Evolutionary conservation across 192 early-diverging fungal species (phyloP).

Genomic region (Linnemannia elongata): DNA sequence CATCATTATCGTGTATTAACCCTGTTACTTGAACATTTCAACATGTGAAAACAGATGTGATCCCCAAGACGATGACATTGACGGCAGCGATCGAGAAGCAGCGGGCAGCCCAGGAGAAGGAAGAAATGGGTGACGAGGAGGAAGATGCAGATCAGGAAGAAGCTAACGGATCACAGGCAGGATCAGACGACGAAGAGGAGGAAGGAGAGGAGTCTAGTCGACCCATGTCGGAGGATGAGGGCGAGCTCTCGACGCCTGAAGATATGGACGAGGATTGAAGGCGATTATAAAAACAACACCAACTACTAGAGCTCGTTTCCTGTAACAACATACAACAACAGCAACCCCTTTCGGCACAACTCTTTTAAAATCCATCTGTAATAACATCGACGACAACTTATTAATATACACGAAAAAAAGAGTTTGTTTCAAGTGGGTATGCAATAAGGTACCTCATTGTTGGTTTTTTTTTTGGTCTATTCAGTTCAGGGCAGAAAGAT

Average conservation of each 20-base stretch:
- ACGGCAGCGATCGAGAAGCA: conserved; percentile 58
- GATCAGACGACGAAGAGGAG: conserved; percentile 11
- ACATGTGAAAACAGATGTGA: conserved; percentile 31
- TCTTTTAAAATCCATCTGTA: not conserved
- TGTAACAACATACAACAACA: not conserved
- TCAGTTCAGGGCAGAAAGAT: not conserved
- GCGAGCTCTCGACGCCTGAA: conserved; percentile 33
- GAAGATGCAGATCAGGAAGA: conserved; percentile 52
- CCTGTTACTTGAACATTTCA: not conserved
- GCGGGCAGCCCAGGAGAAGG: conserved; percentile 50
- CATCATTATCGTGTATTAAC: too few relatives aligned
- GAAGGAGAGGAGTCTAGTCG: conserved; percentile 27
- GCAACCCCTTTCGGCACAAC: not conserved
- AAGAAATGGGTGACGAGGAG: conserved; percentile 39
- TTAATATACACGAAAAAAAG: not conserved
- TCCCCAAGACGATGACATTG: conserved; percentile 63
- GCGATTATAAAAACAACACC: not conserved
- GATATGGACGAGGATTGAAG: conserved; percentile 52
- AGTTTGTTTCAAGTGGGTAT: too few relatives aligned
- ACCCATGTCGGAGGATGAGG: conserved; percentile 48
- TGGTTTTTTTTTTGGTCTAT: not conserved
- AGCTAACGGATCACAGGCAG: conserved; percentile 23
- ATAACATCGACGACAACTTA: not conserved
- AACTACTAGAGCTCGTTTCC: conserved; percentile 1
- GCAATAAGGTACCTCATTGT: not conserved